Evolutionary conservation across 2,329 filamentous ascomycete genomes (phyloP), one percentile per base, ranked within the genome.

Genomic region (Dactylellina haptotyla): DNA sequence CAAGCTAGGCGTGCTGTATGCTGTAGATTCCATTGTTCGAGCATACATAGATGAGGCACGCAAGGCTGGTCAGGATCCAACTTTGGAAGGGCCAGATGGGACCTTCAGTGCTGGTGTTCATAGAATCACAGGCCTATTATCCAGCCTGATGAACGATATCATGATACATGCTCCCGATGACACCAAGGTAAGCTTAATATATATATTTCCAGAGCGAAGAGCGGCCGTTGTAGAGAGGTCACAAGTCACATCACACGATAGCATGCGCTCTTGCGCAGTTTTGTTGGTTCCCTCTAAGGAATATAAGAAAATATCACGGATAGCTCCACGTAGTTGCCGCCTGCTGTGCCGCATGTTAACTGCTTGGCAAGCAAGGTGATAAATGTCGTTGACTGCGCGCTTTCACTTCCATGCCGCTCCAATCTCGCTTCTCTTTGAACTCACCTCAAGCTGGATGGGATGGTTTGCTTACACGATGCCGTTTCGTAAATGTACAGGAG

Each of bases 11-110:
- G 93, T 97, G 80, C 89, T 99, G 84, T 99, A 99, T 89, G 93
- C 98, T 84, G 92, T 99, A 93, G 95, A 99, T 87, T 97, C 94
- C 85, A 93, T 99, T 87, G 94, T 93, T 82, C 92, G 95, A 83
- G 94, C 96, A 85, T 99, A 95, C 94, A 89, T 97, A 85, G 94
- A 98, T 82, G 91, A 93, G 83, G 94, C 95, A 80, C 95, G 93
- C 83, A 87, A 89, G 80, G 87, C 90, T 77, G 91, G 91, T 79
- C 93, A 98, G 81, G 83, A 90, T 80, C 87, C 93, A 82, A 91
- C 90, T 83, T 89, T 87, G 82, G 86, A 88, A 82, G 92, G 93
- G 77, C 88, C 89, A 77, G 92, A 96, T 83, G 95, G 95, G 80
- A 97, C 93, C 63, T 97, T 90, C 85, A 92, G 93, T 80, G 93